Percentiles rank a stretch among this genome's conserved stretches.
Evolutionary conservation across 306 rosid genomes (phyloP).

Genomic region (Vigna hirtella): DNA sequence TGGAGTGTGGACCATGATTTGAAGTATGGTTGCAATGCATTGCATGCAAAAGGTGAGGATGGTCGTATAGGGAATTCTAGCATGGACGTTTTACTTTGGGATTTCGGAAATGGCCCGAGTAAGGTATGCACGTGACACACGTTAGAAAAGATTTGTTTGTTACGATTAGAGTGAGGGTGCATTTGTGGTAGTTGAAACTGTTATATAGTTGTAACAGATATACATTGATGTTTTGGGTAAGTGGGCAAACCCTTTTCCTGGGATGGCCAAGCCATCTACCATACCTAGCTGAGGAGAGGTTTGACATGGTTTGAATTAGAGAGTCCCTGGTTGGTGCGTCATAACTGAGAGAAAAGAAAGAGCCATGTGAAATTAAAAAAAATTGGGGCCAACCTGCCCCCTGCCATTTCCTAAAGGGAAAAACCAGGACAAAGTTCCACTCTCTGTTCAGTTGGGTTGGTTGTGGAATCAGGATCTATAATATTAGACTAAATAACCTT

Average conservation of each 20-base stretch:
- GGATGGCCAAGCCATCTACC: slow-evolving; percentile 23
- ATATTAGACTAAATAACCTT: slow-evolving; percentile 5
- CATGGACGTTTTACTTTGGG: slow-evolving; percentile 25
- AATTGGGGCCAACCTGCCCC: slow-evolving; percentile 50
- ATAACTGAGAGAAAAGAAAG: slow-evolving; percentile 43
- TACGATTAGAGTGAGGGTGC: slow-evolving; percentile 45
- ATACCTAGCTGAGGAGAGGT: not conserved
- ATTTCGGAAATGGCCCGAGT: not conserved
- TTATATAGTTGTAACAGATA: not conserved
- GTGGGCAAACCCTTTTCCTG: slow-evolving; percentile 34
- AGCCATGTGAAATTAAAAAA: slow-evolving; percentile 37
- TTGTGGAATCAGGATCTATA: slow-evolving; percentile 30
- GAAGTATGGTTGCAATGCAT: slow-evolving; percentile 23
- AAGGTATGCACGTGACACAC: slow-evolving; percentile 39
- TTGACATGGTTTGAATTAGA: slow-evolving; percentile 36
- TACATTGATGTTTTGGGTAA: slow-evolving; percentile 24
- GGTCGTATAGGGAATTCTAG: slow-evolving; percentile 6
- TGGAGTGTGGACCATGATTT: slow-evolving; percentile 28
- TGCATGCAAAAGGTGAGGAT: slow-evolving; percentile 8
- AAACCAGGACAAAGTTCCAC: slow-evolving; percentile 39
- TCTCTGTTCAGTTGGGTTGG: slow-evolving; percentile 39
- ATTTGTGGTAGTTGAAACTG: slow-evolving; percentile 39
- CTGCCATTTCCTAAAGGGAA: slow-evolving; percentile 49
- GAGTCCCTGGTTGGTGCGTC: slow-evolving; percentile 51
- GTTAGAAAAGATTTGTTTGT: slow-evolving; percentile 34